These are phyloP conservation scores for Guillardia theta DNA, from an alignment of 78 protist genomes.

Conservation along the genomic window DNA sequence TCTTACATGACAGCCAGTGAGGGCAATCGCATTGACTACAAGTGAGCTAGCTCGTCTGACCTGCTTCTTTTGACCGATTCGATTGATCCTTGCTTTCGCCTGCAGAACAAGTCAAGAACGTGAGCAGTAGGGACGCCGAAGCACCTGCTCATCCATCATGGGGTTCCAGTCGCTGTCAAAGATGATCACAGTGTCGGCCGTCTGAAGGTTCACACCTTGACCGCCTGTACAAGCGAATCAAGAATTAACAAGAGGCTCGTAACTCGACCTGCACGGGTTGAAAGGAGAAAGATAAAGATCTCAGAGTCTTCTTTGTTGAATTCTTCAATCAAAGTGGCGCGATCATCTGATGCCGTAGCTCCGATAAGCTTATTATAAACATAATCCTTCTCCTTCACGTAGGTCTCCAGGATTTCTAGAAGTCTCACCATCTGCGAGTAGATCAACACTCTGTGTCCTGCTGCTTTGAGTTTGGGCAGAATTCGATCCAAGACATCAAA, in stretches of 20 bases:
- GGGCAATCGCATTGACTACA: not conserved
- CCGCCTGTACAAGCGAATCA: too few relatives aligned
- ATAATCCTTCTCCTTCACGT: not conserved
- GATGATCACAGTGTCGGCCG: conserved; percentile 96
- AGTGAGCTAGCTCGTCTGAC: not conserved
- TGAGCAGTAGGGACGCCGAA: too few relatives aligned
- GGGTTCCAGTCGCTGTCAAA: conserved; percentile 98
- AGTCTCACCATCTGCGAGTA: conserved; percentile 74
- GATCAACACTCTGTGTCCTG: conserved; percentile 76
- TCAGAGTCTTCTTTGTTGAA: not conserved
- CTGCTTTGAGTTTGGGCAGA: conserved; percentile 74
- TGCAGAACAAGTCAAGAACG: too few relatives aligned
- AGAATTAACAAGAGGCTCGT: too few relatives aligned
- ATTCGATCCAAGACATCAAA: conserved; percentile 85
- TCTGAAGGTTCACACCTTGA: conserved; percentile 29
- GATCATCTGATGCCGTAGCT: not conserved
- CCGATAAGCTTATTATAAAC: not conserved
- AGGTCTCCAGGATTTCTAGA: not conserved
- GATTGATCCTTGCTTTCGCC: conserved; percentile 92
- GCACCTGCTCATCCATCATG: conserved; percentile 94
- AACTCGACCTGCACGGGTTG: conserved; percentile 12
- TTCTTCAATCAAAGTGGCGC: not conserved
- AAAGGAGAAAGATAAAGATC: not conserved
- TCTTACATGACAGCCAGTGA: not conserved
- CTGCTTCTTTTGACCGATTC: conserved; percentile 94